These are phyloP conservation scores for Poa annua DNA, from an alignment of 176 grass and related monocot species.

Conservation along the genomic window DNA sequence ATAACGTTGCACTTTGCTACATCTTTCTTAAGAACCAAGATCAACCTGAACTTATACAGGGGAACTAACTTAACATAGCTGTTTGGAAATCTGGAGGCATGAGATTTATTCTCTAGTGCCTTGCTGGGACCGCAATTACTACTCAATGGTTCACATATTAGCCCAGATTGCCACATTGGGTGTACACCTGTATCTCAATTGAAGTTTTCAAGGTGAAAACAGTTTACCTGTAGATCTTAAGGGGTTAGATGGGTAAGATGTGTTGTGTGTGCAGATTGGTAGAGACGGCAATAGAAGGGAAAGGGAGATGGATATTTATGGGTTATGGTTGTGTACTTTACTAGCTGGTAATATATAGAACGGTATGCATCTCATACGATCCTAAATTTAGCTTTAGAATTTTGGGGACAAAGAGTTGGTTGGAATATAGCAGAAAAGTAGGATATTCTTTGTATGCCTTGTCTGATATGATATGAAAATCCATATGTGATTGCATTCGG, in stretches of 20 bases:
- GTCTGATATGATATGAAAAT: not conserved
- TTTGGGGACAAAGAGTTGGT: not conserved
- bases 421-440: not conserved
- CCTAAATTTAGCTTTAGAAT: not conserved
- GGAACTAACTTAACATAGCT: not conserved
- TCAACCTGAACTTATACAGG: not conserved
- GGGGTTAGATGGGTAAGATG: not conserved
- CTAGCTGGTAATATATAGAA: slow-evolving; percentile 6
- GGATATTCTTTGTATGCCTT: not conserved
- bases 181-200: not conserved
- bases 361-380: not conserved
- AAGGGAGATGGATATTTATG: not conserved
- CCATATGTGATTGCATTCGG: not conserved
- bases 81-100: not conserved
- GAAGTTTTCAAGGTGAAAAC: not conserved
- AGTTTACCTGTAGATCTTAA: not conserved
- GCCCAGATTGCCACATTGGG: not conserved
- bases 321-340: not conserved
- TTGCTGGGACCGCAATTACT: not conserved
- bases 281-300: not conserved
- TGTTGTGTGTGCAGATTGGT: not conserved
- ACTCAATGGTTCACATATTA: not conserved
- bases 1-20: not conserved
- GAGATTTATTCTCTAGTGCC: not conserved
- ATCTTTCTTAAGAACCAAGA: not conserved